Base-by-base conservation (phyloP, 306 rosid genomes). In the Fagus sylvatica region DNA sequence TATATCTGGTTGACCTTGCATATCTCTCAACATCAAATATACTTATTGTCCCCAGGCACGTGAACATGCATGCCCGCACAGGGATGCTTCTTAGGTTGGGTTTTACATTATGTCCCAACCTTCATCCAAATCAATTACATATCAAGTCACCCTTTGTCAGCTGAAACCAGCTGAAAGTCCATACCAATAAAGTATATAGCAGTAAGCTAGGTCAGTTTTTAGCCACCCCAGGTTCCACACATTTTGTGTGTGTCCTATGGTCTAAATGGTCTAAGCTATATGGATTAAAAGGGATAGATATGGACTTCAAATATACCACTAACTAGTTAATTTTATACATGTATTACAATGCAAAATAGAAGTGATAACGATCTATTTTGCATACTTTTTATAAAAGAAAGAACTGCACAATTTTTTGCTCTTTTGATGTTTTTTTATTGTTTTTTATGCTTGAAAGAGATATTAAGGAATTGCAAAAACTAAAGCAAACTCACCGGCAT, bases 401-500 rank as follows among this genome's bases (percentile, higher is more conserved):
- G 6, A 10, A 22, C 34, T 34, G 12, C 10, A 56, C 22, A 10
- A 19, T 56, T 1, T 8, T 9, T 56, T 15, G 5, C 56, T 13
- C 56, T 28, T 28, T 22, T 22, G 13, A 22, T 28, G 5, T 22
- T 22, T 22, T 22, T 22, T 22, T 22, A 22, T 22, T 22, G 28
- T 22, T 19, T 9, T 11, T 60, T 12, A 30, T 30, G 10, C 40
- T 30, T 60, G 40, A 12, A 60, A 32, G 36, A 57, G 15, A 57
- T 9, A 57, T 22, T 7, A 28, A 8, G 15, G 6, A 54, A 57
- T 28, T 22, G 64, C 36, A 22, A 57, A 57, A 57, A 10, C 34
- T 34, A 57, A 57, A 22, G 64, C 8, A 56, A 62, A 48, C 78
- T 48, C 56, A 64, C 73, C 1, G 48, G 64, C n/a, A 59, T 37